Evolutionary conservation across 495 filamentous ascomycete genomes (phyloP).

Genomic region (Lineolata rhizophorae): DNA sequence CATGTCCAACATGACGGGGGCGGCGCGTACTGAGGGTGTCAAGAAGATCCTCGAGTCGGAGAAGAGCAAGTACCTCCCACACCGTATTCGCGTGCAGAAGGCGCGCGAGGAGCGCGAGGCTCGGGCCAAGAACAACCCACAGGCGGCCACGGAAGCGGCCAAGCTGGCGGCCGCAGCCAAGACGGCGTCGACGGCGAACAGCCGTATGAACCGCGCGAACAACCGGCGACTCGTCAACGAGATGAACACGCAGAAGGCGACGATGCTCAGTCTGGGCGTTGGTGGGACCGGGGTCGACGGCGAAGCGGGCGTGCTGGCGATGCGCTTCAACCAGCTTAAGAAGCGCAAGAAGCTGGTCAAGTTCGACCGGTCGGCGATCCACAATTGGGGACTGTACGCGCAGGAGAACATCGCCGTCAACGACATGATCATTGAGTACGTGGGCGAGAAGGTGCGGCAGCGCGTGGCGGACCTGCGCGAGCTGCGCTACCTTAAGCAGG

Average conservation of each 20-base stretch:
- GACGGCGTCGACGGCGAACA: slow-evolving; percentile 51
- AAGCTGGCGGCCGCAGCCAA: slow-evolving; percentile 53
- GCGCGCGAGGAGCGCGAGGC: slow-evolving; percentile 75
- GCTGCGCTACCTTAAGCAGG: slow-evolving; percentile 76
- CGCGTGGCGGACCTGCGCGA: slow-evolving; percentile 92
- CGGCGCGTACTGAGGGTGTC: slow-evolving; percentile 75
- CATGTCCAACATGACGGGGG: slow-evolving; percentile 62
- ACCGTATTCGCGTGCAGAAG: slow-evolving; percentile 86
- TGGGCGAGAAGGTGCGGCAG: slow-evolving; percentile 91
- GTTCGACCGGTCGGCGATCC: slow-evolving; percentile 92
- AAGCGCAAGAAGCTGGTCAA: slow-evolving; percentile 98
- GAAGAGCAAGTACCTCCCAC: slow-evolving; percentile 93
- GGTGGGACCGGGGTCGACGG: slow-evolving; percentile 29
- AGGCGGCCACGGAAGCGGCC: slow-evolving; percentile 42
- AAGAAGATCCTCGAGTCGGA: slow-evolving; percentile 90
- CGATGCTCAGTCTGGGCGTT: slow-evolving; percentile 29
- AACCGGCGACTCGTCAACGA: slow-evolving; percentile 86
- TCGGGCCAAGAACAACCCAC: slow-evolving; percentile 47
- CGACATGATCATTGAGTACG: slow-evolving; percentile 99
- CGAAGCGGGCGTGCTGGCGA: slow-evolving; percentile 65
- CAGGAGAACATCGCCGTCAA: slow-evolving; percentile 93
- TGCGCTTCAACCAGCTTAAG: slow-evolving; percentile 97
- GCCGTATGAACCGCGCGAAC: slow-evolving; percentile 78
- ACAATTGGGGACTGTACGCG: slow-evolving; percentile 96
- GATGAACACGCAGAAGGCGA: slow-evolving; percentile 81